Evolutionary conservation across 2,329 filamentous ascomycete species (phyloP).

Genomic region (Canariomyces notabilis): DNA sequence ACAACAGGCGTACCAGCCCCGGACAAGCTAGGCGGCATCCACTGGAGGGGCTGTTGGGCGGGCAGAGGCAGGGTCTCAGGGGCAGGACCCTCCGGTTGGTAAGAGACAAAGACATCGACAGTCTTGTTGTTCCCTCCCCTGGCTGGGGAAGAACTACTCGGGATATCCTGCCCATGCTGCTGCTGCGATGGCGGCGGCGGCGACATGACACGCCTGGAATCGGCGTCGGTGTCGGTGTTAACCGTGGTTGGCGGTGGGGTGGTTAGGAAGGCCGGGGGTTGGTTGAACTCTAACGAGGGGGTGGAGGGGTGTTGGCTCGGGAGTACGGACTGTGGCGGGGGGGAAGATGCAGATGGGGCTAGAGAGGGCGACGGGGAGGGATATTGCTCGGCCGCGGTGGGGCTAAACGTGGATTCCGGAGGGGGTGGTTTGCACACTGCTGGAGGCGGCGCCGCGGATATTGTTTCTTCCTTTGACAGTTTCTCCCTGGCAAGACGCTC

Average conservation of each 20-base stretch:
- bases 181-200: conserved; percentile 7
- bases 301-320: not conserved
- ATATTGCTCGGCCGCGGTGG: not conserved
- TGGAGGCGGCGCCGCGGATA: conserved; percentile 10
- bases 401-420: not conserved
- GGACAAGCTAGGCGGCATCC: conserved; percentile 48
- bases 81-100: conserved; percentile 50
- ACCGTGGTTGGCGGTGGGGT: conserved; percentile 1
- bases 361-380: conserved; percentile 4
- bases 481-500: conserved; percentile 21
- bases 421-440: conserved; percentile 8
- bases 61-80: conserved; percentile 32
- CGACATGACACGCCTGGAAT: too few relatives aligned
- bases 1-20: conserved; percentile 19
- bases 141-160: too few relatives aligned
- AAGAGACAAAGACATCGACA: conserved; percentile 46
- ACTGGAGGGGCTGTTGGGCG: conserved; percentile 36
- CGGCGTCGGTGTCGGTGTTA: too few relatives aligned
- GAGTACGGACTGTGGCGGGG: not conserved
- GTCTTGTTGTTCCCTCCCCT: conserved; percentile 8
- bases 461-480: conserved; percentile 15
- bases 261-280: too few relatives aligned
- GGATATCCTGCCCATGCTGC: too few relatives aligned
- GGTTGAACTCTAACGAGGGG: too few relatives aligned
- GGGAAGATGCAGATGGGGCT: not conserved